Conservation (phyloP, 176 grass and related monocot species). For the Oryza australiensis region DNA sequence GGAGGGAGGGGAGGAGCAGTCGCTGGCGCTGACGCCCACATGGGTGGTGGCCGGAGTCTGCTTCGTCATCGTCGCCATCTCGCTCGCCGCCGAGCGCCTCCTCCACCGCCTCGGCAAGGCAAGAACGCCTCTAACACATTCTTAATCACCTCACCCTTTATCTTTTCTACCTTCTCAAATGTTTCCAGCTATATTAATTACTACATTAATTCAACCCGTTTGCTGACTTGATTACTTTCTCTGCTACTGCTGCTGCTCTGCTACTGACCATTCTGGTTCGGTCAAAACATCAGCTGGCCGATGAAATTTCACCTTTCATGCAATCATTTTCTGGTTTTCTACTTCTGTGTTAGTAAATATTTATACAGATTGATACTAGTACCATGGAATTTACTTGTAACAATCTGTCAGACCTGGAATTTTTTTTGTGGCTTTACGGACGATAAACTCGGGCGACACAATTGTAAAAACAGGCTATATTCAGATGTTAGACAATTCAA, state of each 20-base stretch:
- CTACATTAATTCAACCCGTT: too few relatives aligned
- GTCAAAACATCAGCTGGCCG: too few relatives aligned
- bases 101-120: slow-evolving; percentile 77
- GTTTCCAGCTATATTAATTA: not conserved
- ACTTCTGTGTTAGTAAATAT: too few relatives aligned
- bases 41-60: slow-evolving; percentile 66
- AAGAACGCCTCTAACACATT: too few relatives aligned
- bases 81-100: slow-evolving; percentile 55
- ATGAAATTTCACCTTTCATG: not conserved
- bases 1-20: slow-evolving; percentile 4
- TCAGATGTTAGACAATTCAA: not conserved
- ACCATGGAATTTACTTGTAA: not conserved
- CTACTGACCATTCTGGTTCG: not conserved
- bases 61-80: slow-evolving; percentile 61
- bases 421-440: not conserved
- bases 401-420: not conserved
- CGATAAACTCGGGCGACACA: not conserved
- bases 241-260: too few relatives aligned
- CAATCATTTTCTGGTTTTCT: too few relatives aligned
- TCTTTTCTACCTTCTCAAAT: not conserved
- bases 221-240: too few relatives aligned
- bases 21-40: slow-evolving; percentile 57
- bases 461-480: not conserved
- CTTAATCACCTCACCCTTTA: not conserved
- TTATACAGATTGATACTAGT: not conserved